Evolutionary conservation across 2,329 filamentous ascomycete species (phyloP), one percentile per base, ranked within the genome.

Genomic region (Penicillium sp.): DNA sequence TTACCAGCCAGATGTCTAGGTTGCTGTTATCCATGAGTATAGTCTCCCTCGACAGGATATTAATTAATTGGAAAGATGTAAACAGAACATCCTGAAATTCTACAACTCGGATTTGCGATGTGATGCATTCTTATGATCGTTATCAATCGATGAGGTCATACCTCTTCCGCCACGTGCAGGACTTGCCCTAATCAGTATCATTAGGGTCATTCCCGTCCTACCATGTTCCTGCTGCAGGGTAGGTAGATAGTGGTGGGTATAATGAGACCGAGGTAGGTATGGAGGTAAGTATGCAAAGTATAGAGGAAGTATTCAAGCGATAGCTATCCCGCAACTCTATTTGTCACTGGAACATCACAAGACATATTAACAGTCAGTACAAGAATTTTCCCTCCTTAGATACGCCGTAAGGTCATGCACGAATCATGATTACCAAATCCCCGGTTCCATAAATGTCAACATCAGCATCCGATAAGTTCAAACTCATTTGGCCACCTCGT

Each of bases 1-100:
- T 75, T 75, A 87, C 85, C 61, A 87, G 73, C 74, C 85, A 82
- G 58, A 88, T 85, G 68, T 88, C 85, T 7, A 79, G 80, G 69
- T 83, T 84, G 23, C 81, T 84, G 67, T 82, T 61, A 11, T 59
- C 35, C 38, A 52, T 50, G 23, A 21, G 2, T 41, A 15, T 9
- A 15, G 8, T 15, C 35, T 41, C 13, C 35, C 8, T 41, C 15
- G 9, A 41, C 15, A 41, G 35, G 11, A 41, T 8, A 41, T 41
- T 15, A 13, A 41, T 41, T 41, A 3, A 41, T 41, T 13, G 8
- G 8, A 38, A 15, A 38, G 13, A 3, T 38, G 8, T 7, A 38
- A 15, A 9, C 55, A 13, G 13, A 26, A 26, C 15, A 45, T 50
- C 23, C 38, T 29, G 49, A 50, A 49, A 7, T 11, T 56, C 45